Evolutionary conservation across 768 basidiomycete genomes (phyloP), one percentile per base, ranked within the genome.

Genomic region (Rhizopogon sp.): DNA sequence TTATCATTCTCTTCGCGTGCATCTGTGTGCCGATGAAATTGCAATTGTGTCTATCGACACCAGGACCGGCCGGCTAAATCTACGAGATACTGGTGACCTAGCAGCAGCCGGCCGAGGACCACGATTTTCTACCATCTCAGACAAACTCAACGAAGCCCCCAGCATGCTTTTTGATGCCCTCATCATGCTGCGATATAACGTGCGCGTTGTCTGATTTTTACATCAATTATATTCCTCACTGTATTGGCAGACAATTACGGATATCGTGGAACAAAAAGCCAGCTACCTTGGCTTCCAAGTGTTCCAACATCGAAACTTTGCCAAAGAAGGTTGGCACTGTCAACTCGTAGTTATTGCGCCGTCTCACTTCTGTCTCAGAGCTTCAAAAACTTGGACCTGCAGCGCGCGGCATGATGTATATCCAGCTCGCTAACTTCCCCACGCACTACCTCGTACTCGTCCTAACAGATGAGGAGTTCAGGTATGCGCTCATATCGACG

Each of bases 361-460:
- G 20, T 37, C 25, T 56, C 16, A 37, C 39, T 58, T 7, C 58
- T 46, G 9, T 35, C 25, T 54, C 58, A 90, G 93, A 95, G 65
- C 55, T 84, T 42, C 67, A 69, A 17, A 92, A 92, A 64, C 77
- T 93, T 49, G 92, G 93, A 0, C 72, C 80, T 1, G 68, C 79
- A 13, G 76, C 79, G 20, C 82, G 83, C 44, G 82, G 80, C 39
- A 80, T 71, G 43, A 75, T 94, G 25, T 93, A 85, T 68, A 87
- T 94, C 57, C 86, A 89, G 61, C 78, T 95, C 7, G 66, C 83
- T 41, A 87, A 82, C 55, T 92, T 90, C 64, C 85, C 88, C 1
- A 79, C 74, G 43, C 88, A 95, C 66, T 93, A 92, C 66, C 83
- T 97, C 40, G 90, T 92, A 10, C 78, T 95, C 25, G 85, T 93